Evolutionary conservation across 192 early-diverging fungal species (phyloP), one percentile per base, ranked within the genome.

Genomic region (Coemansia sp.): DNA sequence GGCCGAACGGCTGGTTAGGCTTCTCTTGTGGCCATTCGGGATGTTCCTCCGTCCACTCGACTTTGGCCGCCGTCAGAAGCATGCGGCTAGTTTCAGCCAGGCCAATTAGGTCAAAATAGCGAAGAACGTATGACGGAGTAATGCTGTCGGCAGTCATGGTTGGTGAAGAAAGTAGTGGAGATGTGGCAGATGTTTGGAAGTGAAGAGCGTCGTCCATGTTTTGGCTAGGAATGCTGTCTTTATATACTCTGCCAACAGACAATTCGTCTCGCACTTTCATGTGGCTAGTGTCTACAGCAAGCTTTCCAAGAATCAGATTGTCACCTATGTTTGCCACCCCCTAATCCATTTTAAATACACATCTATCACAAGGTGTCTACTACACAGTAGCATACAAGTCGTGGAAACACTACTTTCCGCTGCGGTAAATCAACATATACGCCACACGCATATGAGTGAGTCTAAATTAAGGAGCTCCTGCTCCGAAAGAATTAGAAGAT

Each of bases 21-120:
- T 89, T 89, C 27, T 80, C 75, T 1, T 70, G 62, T 3, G 83
- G 76, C 88, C 87, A 87, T 39, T 87, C 86, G 39, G 80, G 80
- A 33, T 78, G 39, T 50, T 74, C 76, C 46, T 78, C 75, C 24
- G 36, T 73, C 77, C 83, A 88, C 31, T 82, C 72, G 9, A 66
- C 75, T 10, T 67, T 66, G 33, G 71, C 68, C 7, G 73, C 68
- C 15, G 82, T 73, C 65, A 89, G 86, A 13, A 92, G 33, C 13
- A 75, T 22, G 38, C 84, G 75, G 62, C 50, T 49, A 0, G 60
- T 20, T 55, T 85, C 84, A 9, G 57, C 73, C 3, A 75, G 20
- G 10, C 84, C 84, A 16, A 50, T 16, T 20, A 39, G 7, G 20
- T 70, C 50, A 60, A 85, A 81, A 49, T 85, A 85, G 50, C 69